Base-by-base conservation (phyloP, 2,329 filamentous ascomycete species). In the Drechslerella coelobrocha region DNA sequence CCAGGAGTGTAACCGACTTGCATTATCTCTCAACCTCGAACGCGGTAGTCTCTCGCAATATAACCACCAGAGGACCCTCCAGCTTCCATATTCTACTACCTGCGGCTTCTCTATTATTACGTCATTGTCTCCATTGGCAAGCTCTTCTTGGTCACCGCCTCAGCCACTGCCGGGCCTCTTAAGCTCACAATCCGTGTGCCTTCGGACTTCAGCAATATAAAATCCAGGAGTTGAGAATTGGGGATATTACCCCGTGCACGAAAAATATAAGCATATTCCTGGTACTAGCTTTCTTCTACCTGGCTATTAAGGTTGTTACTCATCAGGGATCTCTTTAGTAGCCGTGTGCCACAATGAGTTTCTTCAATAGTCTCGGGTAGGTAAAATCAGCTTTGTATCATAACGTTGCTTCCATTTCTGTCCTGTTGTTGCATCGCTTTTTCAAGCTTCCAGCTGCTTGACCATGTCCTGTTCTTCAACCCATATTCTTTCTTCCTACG, bases 341-440 rank as follows among this genome's bases (percentile, higher is more conserved):
- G 57, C 26, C 14, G 48, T 26, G 23, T 10, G 23, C 45, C 54
- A 55, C 43, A 14, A 69, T 69, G 65, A 57, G 51, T 34, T 69
- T 69, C 34, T 51, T 69, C 17, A 61, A 61, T 50, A 61, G 57
- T 39, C 31, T 69, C 61, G 63, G 63, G 65, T 69, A 69, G 43
- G 65, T 69, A 37, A 17, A n/a, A 27, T 51, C 39, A 45, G 27
- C 26, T 26, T 31, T 39, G 12, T 55, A 17, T n/a, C 7, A 7
- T 27, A 21, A 26, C 12, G 17, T 39, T 45, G 17, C 34, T 19
- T 17, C 17, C 17, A 10, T 9, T n/a, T 23, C 45, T 21, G 5
- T n/a, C 29, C 21, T 3, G 10, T 34, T 59, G 54, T 48, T 47
- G 7, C 14, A 10, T 14, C 34, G 8, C 26, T 37, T 54, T 29